These are phyloP conservation scores for Mycosphaerella arachidis DNA, from an alignment of 2,329 filamentous ascomycete species.

Conservation along the genomic window DNA sequence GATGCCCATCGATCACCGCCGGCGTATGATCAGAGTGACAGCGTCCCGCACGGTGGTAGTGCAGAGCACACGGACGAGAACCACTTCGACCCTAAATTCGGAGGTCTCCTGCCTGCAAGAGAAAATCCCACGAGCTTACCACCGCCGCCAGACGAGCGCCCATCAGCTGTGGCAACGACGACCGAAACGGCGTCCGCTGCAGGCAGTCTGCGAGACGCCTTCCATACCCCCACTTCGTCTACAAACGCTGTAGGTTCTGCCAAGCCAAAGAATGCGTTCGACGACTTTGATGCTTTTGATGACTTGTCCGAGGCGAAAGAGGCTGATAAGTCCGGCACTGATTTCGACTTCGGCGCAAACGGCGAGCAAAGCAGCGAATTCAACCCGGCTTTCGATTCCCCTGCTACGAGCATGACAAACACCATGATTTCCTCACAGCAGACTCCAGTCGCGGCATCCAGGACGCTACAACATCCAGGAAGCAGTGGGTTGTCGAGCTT, in stretches of 20 bases:
- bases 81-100: slow-evolving; percentile 52
- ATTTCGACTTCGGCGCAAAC: slow-evolving; percentile 64
- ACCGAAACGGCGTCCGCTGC: slow-evolving; percentile 12
- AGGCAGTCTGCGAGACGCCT: slow-evolving; percentile 4
- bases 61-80: slow-evolving; percentile 26
- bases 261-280: slow-evolving; percentile 53
- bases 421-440: slow-evolving; percentile 41
- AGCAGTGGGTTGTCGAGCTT: slow-evolving; percentile 29
- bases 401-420: slow-evolving; percentile 46
- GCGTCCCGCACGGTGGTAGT: slow-evolving; percentile 33
- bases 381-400: slow-evolving; percentile 74
- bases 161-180: slow-evolving; percentile 9
- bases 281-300: slow-evolving; percentile 75
- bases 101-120: slow-evolving; percentile 52
- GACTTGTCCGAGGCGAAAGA: slow-evolving; percentile 81
- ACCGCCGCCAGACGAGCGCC: slow-evolving; percentile 7
- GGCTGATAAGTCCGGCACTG: slow-evolving; percentile 65
- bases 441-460: slow-evolving; percentile 33
- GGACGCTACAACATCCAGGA: slow-evolving; percentile 13
- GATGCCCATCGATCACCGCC: slow-evolving; percentile 57
- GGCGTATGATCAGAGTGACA: slow-evolving; percentile 46
- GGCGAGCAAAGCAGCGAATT: slow-evolving; percentile 62
- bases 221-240: slow-evolving; percentile 11
- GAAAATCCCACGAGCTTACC: slow-evolving; percentile 44
- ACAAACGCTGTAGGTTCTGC: slow-evolving; percentile 7